Evolutionary conservation across 257 asterid genomes (phyloP).

Genomic region (Solanum lycopersicoides): DNA sequence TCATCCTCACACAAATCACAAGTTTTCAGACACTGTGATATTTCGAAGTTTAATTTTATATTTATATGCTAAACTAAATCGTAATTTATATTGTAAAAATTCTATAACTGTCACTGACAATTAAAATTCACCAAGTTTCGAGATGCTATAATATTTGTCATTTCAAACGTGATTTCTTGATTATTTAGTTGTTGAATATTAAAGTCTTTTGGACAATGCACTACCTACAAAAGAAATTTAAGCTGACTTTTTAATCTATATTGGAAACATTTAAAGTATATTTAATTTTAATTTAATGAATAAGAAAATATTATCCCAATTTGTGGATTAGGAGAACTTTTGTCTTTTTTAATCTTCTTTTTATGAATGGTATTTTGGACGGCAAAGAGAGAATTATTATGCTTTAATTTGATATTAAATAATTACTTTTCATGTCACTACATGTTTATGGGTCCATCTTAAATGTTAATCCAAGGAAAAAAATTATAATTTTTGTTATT

Average conservation of each 20-base stretch:
- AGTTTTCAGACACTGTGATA: not conserved
- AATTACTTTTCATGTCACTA: not conserved
- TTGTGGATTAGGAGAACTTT: not conserved
- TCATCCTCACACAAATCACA: not conserved
- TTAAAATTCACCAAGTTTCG: not conserved
- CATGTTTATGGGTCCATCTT: not conserved
- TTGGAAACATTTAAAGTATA: not conserved
- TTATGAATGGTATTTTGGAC: not conserved
- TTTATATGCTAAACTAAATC: not conserved
- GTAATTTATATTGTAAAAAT: not conserved
- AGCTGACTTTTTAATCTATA: not conserved
- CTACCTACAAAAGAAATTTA: not conserved
- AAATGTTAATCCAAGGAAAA: no score
- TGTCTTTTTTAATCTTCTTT: not conserved
- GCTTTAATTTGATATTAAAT: not conserved
- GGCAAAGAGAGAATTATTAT: not conserved
- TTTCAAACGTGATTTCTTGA: not conserved
- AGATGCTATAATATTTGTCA: not conserved
- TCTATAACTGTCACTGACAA: not conserved
- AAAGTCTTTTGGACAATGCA: not conserved
- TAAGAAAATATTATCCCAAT: not conserved
- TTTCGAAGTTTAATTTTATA: not conserved
- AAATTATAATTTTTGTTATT: no score
- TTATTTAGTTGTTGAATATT: not conserved
- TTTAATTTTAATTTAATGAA: not conserved